A percentile compares a stretch with the other conserved stretches of the same genome.
Evolutionary conservation across 306 rosid genomes (phyloP).

Genomic region (Mimosa bimucronata): DNA sequence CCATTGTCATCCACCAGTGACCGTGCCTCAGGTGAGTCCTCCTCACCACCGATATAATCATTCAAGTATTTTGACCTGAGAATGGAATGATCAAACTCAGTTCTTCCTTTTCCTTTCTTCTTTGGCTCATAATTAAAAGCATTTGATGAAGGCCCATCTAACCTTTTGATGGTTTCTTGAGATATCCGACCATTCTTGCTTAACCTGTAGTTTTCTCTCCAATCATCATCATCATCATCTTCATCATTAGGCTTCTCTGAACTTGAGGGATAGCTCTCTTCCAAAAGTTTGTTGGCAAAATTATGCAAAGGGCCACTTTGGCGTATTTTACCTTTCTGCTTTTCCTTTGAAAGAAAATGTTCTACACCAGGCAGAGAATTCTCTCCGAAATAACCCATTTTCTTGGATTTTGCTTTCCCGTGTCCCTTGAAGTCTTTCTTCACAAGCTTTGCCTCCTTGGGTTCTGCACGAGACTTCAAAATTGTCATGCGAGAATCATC

Average conservation of each 20-base stretch:
- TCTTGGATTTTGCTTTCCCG: slow-evolving; percentile 49
- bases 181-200: slow-evolving; percentile 60
- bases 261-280: slow-evolving; percentile 53
- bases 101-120: slow-evolving; percentile 69
- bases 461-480: slow-evolving; percentile 61
- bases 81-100: slow-evolving; percentile 47
- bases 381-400: slow-evolving; percentile 54
- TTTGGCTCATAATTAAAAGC: slow-evolving; percentile 41
- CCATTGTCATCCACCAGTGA: slow-evolving; percentile 54
- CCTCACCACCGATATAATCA: slow-evolving; percentile 60
- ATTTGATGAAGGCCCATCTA: slow-evolving; percentile 49
- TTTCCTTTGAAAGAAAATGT: slow-evolving; percentile 61
- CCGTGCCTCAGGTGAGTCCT: slow-evolving; percentile 53
- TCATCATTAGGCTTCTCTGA: slow-evolving; percentile 56
- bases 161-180: slow-evolving; percentile 55
- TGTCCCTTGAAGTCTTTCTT: slow-evolving; percentile 60
- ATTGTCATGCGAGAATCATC: slow-evolving; percentile 61
- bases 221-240: slow-evolving; percentile 56
- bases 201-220: slow-evolving; percentile 47
- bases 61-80: slow-evolving; percentile 46
- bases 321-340: slow-evolving; percentile 68
- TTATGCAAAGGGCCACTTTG: slow-evolving; percentile 54
- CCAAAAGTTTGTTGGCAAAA: slow-evolving; percentile 49
- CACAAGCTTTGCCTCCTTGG: slow-evolving; percentile 57
- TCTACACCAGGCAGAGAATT: slow-evolving; percentile 55